Evolutionary conservation across 345 rosid species (phyloP), one percentile per base, ranked within the genome.

Genomic region (Populus pruinosa): DNA sequence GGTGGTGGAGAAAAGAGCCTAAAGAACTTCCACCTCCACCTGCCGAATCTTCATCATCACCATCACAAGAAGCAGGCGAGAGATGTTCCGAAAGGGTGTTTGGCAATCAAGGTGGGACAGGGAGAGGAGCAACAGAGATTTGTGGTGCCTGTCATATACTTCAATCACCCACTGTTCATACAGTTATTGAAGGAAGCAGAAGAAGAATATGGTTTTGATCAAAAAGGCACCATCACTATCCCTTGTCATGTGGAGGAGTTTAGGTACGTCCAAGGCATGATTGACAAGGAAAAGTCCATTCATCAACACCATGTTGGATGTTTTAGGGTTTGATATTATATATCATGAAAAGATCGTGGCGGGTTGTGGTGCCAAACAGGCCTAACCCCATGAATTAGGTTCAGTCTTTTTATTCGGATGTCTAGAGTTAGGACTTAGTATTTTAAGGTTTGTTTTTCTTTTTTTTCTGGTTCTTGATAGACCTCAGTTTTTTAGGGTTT

Each of bases 231-330:
- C 5, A 77, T 82, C 67, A 74, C 76, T 14, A 82, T 82, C 47
- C 84, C 84, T 68, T 82, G 84, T 71, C 81, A 82, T 23, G 81
- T 82, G 69, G 84, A 82, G 56, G 84, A 82, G 71, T 82, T 82
- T 78, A 77, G 72, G 78, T 53, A 63, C 72, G 81, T 82, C 29
- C 84, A 70, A 64, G 62, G 81, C 61, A 67, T 87, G 86, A 92
- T 92, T 65, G 94, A 89, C 61, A 85, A 81, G 79, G 97, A 92
- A 66, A 86, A 81, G 13, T 84, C 91, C 69, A 73, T 85, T 50
- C 81, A 83, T 62, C 87, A 90, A 38, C 88, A 89, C 20, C 82
- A 85, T 77, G 81, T 82, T 41, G 91, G 91, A 1, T 92, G 96
- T 83, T 92, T 90, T 83, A 90, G 92, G 86, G 90, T 85, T 75